These are phyloP conservation scores for Pogostemon cablin DNA, from an alignment of 257 asterid genomes.

Conservation along the genomic window DNA sequence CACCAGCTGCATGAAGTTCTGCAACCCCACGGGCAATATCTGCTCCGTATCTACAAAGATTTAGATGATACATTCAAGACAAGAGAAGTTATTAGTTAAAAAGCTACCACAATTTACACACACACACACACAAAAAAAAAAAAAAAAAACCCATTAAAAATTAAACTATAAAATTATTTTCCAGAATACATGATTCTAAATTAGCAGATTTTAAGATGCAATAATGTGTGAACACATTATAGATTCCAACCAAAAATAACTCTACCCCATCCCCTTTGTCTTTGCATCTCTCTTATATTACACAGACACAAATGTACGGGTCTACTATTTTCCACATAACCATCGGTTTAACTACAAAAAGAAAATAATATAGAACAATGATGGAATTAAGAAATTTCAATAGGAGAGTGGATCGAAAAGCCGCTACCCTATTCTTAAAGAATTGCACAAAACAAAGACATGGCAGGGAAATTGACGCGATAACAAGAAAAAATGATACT, in stretches of 20 bases:
- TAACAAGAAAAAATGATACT: no score
- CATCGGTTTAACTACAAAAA: no score
- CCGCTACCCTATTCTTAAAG: no score
- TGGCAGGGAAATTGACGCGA: no score
- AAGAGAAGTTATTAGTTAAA: slow-evolving; percentile 21
- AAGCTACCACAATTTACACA: slow-evolving; percentile 18
- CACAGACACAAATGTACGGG: background rate
- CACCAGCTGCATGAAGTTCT: slow-evolving; percentile 98
- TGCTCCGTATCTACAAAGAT: slow-evolving; percentile 84
- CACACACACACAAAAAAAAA: no score
- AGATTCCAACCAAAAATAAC: background rate
- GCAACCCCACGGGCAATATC: slow-evolving; percentile 99
- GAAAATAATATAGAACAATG: no score
- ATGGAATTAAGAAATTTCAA: no score
- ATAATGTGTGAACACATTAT: background rate
- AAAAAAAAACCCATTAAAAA: no score
- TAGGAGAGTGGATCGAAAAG: no score
- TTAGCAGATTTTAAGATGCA: background rate
- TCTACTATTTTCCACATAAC: background rate
- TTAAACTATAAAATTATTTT: no score
- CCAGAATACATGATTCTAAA: no score
- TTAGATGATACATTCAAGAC: slow-evolving; percentile 36
- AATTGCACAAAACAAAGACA: no score
- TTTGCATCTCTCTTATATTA: background rate
- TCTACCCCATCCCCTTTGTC: background rate